Percentiles rank a stretch among this genome's conserved stretches.
These are phyloP conservation scores for Laguncularia racemosa DNA, from an alignment of 345 rosid genomes.

Conservation along the genomic window DNA sequence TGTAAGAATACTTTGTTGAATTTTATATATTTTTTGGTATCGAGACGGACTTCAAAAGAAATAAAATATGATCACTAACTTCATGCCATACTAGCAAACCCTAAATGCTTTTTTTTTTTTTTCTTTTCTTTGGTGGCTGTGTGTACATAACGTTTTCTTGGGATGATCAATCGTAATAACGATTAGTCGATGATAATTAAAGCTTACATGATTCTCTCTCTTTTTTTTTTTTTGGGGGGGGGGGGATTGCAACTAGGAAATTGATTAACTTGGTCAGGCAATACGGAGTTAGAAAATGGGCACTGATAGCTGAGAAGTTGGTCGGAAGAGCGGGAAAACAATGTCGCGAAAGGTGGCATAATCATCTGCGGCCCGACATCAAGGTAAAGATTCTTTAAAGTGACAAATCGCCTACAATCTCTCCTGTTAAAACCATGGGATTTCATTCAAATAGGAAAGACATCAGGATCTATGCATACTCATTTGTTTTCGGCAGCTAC, in stretches of 20 bases:
- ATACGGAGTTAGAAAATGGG: slow-evolving; percentile 87
- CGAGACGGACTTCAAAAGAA: no score
- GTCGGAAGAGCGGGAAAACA: slow-evolving; percentile 92
- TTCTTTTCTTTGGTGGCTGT: background rate
- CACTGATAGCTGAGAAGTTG: slow-evolving; percentile 66
- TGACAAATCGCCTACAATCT: background rate
- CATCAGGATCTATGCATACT: no score
- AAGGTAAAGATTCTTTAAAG: slow-evolving; percentile 33
- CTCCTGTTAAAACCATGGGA: no score
- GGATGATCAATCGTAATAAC: background rate
- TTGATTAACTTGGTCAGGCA: slow-evolving; percentile 70
- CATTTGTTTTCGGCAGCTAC: no score
- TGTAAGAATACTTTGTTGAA: no score
- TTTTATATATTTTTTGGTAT: no score
- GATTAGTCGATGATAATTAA: background rate
- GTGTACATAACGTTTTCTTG: background rate
- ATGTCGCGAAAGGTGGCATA: slow-evolving; percentile 98
- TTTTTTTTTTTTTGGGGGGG: slow-evolving; percentile 11
- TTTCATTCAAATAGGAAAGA: no score
- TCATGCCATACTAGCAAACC: no score
- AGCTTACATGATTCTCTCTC: background rate
- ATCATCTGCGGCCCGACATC: slow-evolving; percentile 89
- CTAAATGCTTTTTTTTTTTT: background rate
- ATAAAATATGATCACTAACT: no score
- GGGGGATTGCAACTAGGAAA: slow-evolving; percentile 52